Evolutionary conservation across 331 rosid species (phyloP), one percentile per base, ranked within the genome.

Genomic region (Stylosanthes scabra): DNA sequence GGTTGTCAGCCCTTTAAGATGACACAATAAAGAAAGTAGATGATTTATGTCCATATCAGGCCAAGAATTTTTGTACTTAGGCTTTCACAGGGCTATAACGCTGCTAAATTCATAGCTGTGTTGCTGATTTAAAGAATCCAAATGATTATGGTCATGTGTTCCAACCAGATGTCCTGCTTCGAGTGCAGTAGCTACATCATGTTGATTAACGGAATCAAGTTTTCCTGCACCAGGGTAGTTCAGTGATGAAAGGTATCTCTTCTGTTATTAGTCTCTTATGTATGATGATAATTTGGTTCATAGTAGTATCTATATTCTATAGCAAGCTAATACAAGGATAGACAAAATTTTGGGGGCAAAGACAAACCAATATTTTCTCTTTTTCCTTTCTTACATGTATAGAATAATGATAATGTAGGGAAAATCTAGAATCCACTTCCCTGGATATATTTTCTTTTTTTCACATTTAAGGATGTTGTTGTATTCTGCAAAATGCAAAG

Each of bases 1-100:
- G 98, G 89, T 93, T 78, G 93, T 93, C 44, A 89, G 96, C 86
- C 97, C 98, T 59, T 68, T 93, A 49, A 71, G 97, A 78, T 88
- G 85, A 85, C 11, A 59, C 12, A 25, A 63, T 5, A 44, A 15
- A 15, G 50, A 27, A 20, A 68, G 42, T 49, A 50, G 42, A 55
- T 77, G 44, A 9, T 78, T 20, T 16, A 34, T 44, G 12, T 25
- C 12, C 39, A 47, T 66, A n/a, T 71, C 29, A 20, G 13, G 27
- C 50, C 29, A 31, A 74, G 37, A 59, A 2, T 37, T 5, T 44
- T 46, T 73, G 58, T 60, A 4, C 51, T 34, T 13, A 14, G 7
- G 42, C 63, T 52, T 80, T 58, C 46, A 57, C 47, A 11, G 59
- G 80, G 59, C 12, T 56, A 11, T 27, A 8, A 15, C 29, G 15